A percentile compares a stretch with the other conserved stretches of the same genome.
phyloP scores from a whole-genome alignment of 176 grass and related monocot species.

The Zoysia pacifica region DNA sequence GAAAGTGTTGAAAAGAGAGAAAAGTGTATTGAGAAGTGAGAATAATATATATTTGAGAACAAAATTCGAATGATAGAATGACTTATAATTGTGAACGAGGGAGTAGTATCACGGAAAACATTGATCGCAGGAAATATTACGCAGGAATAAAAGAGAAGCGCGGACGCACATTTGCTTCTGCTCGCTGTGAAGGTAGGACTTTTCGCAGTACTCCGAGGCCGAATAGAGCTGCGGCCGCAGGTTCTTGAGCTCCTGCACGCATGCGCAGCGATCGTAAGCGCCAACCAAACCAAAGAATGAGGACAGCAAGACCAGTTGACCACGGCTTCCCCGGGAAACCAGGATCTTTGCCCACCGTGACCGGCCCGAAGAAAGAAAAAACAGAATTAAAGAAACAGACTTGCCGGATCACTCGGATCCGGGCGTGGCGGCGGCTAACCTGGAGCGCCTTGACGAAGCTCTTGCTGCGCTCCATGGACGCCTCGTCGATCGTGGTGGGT shows the following conservation, averaged over 20 bases:
- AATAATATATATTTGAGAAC: too few species aligned
- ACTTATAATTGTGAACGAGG: too few species aligned
- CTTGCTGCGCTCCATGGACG: slow-evolving; percentile 96
- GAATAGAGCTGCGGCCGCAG: slow-evolving; percentile 93
- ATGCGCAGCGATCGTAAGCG: slow-evolving; percentile 3
- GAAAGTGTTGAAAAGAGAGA: too few species aligned
- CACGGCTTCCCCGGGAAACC: slow-evolving; percentile 22
- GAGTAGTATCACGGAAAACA: not conserved
- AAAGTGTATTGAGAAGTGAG: too few species aligned
- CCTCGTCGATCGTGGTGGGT: slow-evolving; percentile 82
- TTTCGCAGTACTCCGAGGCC: slow-evolving; percentile 94
- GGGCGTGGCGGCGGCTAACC: slow-evolving; percentile 40
- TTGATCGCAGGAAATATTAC: slow-evolving; percentile 20
- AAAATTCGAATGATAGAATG: too few species aligned
- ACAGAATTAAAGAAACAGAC: not conserved
- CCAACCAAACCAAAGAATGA: slow-evolving; percentile 23
- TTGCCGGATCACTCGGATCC: slow-evolving; percentile 13
- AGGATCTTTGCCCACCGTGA: slow-evolving; percentile 29
- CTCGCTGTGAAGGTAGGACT: slow-evolving; percentile 86
- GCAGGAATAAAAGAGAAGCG: slow-evolving; percentile 5
- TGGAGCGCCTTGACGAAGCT: slow-evolving; percentile 96
- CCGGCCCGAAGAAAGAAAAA: not conserved
- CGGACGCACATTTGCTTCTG: slow-evolving; percentile 88
- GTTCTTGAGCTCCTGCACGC: slow-evolving; percentile 92
- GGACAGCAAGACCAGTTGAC: not conserved